Conservation (phyloP, 176 grass and related monocot species). For the Cymbopogon citratus region DNA sequence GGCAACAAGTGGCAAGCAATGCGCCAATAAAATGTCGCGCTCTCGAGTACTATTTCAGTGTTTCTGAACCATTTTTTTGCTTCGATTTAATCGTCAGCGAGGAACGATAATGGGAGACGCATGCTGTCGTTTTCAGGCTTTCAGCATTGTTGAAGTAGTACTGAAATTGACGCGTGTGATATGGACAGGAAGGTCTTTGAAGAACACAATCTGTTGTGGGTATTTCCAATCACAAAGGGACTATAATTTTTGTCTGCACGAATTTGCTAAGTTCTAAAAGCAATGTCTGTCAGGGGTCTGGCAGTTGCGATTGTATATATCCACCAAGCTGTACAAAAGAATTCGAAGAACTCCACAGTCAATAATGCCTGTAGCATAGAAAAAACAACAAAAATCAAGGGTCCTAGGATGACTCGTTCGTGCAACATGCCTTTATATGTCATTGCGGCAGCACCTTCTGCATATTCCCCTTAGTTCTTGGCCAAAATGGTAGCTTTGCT, state of each 20-base stretch:
- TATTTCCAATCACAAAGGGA: background rate
- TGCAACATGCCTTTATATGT: conserved; percentile 28
- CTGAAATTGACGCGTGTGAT: background rate
- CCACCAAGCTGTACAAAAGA: conserved; percentile 11
- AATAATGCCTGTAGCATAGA: conserved; percentile 4
- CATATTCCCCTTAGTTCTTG: background rate
- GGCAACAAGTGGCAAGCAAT: background rate
- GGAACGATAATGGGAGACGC: background rate
- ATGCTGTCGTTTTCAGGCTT: conserved; percentile 14
- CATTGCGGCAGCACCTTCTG: background rate
- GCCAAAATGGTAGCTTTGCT: conserved; percentile 37
- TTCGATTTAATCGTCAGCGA: conserved; percentile 26
- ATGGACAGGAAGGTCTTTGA: background rate
- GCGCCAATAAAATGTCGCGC: background rate
- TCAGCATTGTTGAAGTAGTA: background rate
- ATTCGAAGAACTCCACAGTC: background rate
- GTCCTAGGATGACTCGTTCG: background rate
- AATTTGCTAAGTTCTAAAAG: conserved; percentile 1
- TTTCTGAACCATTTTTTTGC: conserved; percentile 16
- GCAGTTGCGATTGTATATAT: conserved; percentile 4
- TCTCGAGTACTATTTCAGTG: background rate
- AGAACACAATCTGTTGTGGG: background rate
- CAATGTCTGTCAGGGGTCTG: background rate
- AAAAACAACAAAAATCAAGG: background rate
- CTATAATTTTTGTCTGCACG: background rate